Base-by-base conservation (phyloP, 2,329 filamentous ascomycete genomes). In the Aspergillus floridensis region DNA sequence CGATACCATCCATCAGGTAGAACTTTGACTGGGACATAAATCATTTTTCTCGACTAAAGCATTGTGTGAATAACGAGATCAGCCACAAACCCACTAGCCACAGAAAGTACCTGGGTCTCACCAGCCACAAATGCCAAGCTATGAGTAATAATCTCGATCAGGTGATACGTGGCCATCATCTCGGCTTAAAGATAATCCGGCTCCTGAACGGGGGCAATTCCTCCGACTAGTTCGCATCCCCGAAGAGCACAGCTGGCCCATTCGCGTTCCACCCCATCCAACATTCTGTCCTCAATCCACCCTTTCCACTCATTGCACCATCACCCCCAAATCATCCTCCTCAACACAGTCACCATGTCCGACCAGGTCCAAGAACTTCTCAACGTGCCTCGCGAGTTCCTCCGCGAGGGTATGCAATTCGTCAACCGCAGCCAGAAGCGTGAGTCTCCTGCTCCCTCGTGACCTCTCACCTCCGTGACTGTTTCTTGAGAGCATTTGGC, bases 391-490 rank as follows among this genome's bases (percentile, higher is more conserved):
- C 64, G 64, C 59, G 65, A 67, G 48, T 67, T 67, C 59, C 53
- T 67, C 14, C 54, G 55, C 56, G 65, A 66, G 26, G 65, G 65
- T 38, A 64, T 66, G 61, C 59, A 63, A 52, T 67, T 67, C 55
- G 60, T 67, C 49, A 59, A 65, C 61, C 62, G 64, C 56, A 65
- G 65, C 61, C 63, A 65, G 57, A 67, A 67, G 63, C 65, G 65
- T 67, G 58, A 38, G 65, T 65, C 22, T n/a, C 22, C 19, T 49
- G 26, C 19, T 31, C 26, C 26, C 3, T 10, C 29, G 38, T 44
- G 38, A 44, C 38, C 38, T 16, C 16, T 44, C 38, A 5, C n/a
- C 38, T 12, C 16, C 38, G 16, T 41, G 16, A 16, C 14, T 32
- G 6, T 19, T 31, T 19, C 46, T n/a, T 19, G 10, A 16, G 2